Percentiles rank a stretch among this genome's conserved stretches.
Conservation (phyloP, 371 early-diverging fungal species). For the Capillidium heterosporum region DNA sequence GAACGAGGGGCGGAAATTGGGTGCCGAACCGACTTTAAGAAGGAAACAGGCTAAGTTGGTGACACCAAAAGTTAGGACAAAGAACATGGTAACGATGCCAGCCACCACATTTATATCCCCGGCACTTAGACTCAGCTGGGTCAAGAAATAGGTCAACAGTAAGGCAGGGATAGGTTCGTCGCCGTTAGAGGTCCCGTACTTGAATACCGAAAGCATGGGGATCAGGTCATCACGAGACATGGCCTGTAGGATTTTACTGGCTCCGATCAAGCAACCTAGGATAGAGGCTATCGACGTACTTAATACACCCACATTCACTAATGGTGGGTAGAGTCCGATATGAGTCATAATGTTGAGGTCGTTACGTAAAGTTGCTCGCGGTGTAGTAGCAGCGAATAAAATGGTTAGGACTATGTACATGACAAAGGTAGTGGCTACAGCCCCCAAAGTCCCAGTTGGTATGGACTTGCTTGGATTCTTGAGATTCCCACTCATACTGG, state of each 20-base stretch:
- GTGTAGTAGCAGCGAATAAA: conserved; percentile 28
- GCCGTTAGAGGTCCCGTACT: conserved; percentile 13
- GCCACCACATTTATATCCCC: conserved; percentile 39
- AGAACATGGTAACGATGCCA: conserved; percentile 32
- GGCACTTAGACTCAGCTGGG: conserved; percentile 26
- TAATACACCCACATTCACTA: conserved; percentile 27
- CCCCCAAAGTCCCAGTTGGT: conserved; percentile 36
- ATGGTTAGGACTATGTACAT: conserved; percentile 25
- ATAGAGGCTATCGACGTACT: conserved; percentile 33
- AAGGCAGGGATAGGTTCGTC: conserved; percentile 23
- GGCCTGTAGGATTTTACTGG: conserved; percentile 39
- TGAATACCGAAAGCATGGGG: conserved; percentile 14
- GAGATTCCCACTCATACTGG: conserved; percentile 42
- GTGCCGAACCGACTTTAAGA: conserved; percentile 33
- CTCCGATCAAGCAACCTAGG: conserved; percentile 27
- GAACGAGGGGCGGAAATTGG: conserved; percentile 44
- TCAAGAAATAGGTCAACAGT: conserved; percentile 21
- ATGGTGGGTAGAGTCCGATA: conserved; percentile 19
- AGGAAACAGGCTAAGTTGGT: conserved; percentile 39
- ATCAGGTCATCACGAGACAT: conserved; percentile 28
- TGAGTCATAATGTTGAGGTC: conserved; percentile 35
- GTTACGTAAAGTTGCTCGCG: conserved; percentile 22
- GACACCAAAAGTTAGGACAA: conserved; percentile 29
- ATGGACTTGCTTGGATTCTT: conserved; percentile 37
- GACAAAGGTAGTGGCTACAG: conserved; percentile 25